Conservation (phyloP, 257 asterid species). For the Rhazya stricta region DNA sequence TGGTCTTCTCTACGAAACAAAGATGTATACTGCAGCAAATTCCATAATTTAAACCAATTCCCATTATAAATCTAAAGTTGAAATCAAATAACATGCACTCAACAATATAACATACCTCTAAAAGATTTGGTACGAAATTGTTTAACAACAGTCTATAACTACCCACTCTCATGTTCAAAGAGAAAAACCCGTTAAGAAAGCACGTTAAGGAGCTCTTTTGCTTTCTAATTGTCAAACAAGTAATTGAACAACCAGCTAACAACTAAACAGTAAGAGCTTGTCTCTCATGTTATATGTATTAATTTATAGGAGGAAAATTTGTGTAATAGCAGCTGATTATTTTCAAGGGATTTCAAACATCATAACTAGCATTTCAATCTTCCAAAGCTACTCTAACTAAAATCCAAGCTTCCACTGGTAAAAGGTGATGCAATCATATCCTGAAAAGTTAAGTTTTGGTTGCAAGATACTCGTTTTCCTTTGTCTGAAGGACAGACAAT, state of each 20-base stretch:
- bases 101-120: not conserved
- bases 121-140: not conserved
- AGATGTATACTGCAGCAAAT: constrained; percentile 58
- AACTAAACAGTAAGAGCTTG: not conserved
- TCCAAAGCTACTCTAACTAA: not conserved
- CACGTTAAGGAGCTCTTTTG: not conserved
- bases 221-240: not conserved
- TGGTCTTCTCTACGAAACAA: constrained; percentile 65
- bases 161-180: not conserved
- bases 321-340: not conserved
- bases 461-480: not conserved
- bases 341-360: not conserved
- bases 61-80: not conserved
- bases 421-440: not conserved
- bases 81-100: not conserved
- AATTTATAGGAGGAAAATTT: not conserved
- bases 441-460: not conserved
- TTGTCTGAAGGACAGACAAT: not conserved
- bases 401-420: not conserved
- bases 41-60: constrained; percentile 21
- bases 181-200: not conserved
- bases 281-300: not conserved
- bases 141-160: not conserved
- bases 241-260: not conserved
- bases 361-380: not conserved